Percentiles rank a stretch among this genome's conserved stretches.
phyloP scores from a whole-genome alignment of 129 eudicot genomes.

The Silybum marianum region DNA sequence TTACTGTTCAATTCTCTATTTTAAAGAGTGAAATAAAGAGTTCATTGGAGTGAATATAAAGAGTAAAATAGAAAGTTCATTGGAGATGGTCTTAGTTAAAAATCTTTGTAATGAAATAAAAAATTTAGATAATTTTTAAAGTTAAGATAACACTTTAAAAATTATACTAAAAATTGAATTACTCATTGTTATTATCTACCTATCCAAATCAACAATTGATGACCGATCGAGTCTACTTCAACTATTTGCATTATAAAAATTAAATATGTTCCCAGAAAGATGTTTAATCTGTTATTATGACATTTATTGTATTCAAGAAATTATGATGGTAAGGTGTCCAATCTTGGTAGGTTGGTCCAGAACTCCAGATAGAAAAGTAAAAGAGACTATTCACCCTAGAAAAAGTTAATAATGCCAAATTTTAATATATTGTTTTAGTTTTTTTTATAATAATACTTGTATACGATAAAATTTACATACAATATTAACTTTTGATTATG shows the following conservation, averaged over 20 bases:
- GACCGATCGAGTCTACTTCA: neutral
- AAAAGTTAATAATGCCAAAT: neutral
- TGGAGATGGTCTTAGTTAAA: too few species aligned
- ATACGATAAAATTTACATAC: too few species aligned
- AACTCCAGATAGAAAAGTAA: conserved; percentile 13
- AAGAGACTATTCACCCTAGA: conserved; percentile 7
- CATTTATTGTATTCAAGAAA: neutral
- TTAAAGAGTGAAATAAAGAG: too few species aligned
- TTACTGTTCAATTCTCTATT: too few species aligned
- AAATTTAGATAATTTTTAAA: too few species aligned
- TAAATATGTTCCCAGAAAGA: neutral
- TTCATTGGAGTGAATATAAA: too few species aligned
- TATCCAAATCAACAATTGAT: neutral
- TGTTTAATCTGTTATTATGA: neutral
- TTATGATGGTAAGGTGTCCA: neutral
- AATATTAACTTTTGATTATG: too few species aligned
- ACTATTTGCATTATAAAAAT: neutral
- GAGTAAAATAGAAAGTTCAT: too few species aligned
- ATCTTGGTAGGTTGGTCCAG: conserved; percentile 11
- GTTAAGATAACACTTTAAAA: too few species aligned
- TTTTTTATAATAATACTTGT: too few species aligned
- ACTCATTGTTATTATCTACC: neutral
- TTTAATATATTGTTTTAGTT: neutral
- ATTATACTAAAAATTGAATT: too few species aligned
- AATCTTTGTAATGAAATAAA: too few species aligned